Base-by-base conservation (phyloP, 208 protist species). In the Leishmania amazonensis region DNA sequence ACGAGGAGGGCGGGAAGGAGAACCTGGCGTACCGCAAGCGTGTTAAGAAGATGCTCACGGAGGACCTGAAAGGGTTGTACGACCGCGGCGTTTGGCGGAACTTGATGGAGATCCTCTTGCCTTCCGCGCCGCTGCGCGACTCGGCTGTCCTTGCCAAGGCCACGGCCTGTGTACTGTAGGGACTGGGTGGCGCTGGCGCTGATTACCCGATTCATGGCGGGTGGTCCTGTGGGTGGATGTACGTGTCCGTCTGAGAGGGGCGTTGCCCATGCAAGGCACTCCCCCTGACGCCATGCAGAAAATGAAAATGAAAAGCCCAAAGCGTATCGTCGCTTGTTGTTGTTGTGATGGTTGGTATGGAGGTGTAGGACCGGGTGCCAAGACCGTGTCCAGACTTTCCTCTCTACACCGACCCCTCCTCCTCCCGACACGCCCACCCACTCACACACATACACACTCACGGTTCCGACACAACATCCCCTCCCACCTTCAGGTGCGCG, bases 71-170 rank as follows among this genome's bases (percentile, higher is more conserved):
- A 31, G 90, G 91, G 19, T 45, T 97, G 42, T 96, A 90, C 78
- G 91, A 97, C 76, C 86, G 93, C 42, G 95, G 95, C n/a, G 74
- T 90, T 15, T 89, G 83, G 87, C 77, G 77, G 49, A 97, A 97
- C 79, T 53, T 96, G 13, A 85, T 91, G 84, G 93, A 97, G 87
- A 89, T 97, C 31, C 72, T 95, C 57, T 96, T 95, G 70, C 95
- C 95, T 15, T 90, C 91, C 79, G 78, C 67, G 57, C 83, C 84
- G 40, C 54, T 90, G 79, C 40, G 75, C 70, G 83, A 87, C 11
- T 38, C 72, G 19, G 86, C 77, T n/a, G 38, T 74, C 17, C 38
- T 90, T 11, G 58, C 3, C 45, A 70, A 80, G 45, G 75, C 79
- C 45, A 42, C 60, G 7, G 31, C 40, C 42, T 87, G 57, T 71